phyloP scores from a whole-genome alignment of 805 yeast genomes.

The Debaryomyces prosopidis region DNA sequence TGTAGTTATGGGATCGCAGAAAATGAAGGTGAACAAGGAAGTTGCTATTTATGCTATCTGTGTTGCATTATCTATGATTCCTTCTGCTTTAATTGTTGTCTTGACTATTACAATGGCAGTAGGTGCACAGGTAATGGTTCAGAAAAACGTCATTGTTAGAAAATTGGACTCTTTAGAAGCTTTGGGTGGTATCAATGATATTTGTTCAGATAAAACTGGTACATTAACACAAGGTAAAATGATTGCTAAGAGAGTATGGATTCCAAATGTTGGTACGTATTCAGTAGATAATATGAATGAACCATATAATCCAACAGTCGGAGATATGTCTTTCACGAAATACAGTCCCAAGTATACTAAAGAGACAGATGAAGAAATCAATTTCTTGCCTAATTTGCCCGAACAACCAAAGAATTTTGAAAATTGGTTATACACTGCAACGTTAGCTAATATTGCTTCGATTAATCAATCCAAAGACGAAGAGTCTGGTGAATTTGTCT shows the following conservation, averaged over 20 bases:
- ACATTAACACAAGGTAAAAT: slow-evolving; percentile 40
- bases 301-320: slow-evolving; percentile 39
- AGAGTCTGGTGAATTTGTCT: slow-evolving; percentile 24
- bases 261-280: slow-evolving; percentile 35
- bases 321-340: slow-evolving; percentile 35
- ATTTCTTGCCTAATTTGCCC: slow-evolving; percentile 33
- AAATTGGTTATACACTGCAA: slow-evolving; percentile 33
- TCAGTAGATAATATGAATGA: slow-evolving; percentile 32
- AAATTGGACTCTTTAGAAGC: slow-evolving; percentile 40
- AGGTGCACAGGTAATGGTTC: slow-evolving; percentile 40
- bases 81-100: slow-evolving; percentile 38
- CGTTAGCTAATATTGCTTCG: slow-evolving; percentile 43
- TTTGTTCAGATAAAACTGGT: slow-evolving; percentile 43
- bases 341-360: slow-evolving; percentile 29
- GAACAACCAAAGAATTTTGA: slow-evolving; percentile 20
- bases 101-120: slow-evolving; percentile 43
- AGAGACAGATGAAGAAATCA: slow-evolving; percentile 35
- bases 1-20: slow-evolving; percentile 39
- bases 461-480: slow-evolving; percentile 30
- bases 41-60: slow-evolving; percentile 43
- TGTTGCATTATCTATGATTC: slow-evolving; percentile 43
- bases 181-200: slow-evolving; percentile 39
- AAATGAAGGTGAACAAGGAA: slow-evolving; percentile 29
- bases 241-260: slow-evolving; percentile 39
- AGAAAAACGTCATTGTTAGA: slow-evolving; percentile 35